phyloP scores from a whole-genome alignment of 768 basidiomycete species.

The button mushroom (Agaricus bisporus) region DNA sequence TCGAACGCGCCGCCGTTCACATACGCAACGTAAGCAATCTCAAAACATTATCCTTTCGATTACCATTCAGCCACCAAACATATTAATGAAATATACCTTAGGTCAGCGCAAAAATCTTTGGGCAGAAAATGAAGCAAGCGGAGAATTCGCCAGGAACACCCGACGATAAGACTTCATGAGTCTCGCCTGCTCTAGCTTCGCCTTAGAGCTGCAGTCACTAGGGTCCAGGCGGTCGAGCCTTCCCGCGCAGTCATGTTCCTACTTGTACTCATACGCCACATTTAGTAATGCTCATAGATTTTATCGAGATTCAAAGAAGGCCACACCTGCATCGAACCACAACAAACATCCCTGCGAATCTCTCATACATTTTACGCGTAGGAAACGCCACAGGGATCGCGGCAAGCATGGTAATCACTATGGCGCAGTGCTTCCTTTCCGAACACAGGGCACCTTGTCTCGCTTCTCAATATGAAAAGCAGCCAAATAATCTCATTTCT shows the following conservation, averaged over 20 bases:
- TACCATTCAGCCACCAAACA: conserved; percentile 7
- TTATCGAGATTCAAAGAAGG: not conserved
- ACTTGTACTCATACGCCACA: not conserved
- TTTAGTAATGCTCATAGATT: not conserved
- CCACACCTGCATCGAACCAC: not conserved
- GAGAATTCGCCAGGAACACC: conserved; percentile 29
- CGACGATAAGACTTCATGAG: conserved; percentile 21
- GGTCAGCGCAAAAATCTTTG: conserved; percentile 79
- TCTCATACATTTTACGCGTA: not conserved
- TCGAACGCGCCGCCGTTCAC: conserved; percentile 78
- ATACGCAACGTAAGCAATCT: conserved; percentile 63
- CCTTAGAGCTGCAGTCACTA: not conserved
- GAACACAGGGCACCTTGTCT: too few relatives aligned
- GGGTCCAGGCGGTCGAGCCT: not conserved
- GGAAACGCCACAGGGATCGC: conserved; percentile 2
- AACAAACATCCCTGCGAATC: not conserved
- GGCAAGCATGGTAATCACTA: not conserved
- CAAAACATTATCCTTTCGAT: not conserved
- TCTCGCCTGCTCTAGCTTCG: not conserved
- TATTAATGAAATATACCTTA: conserved; percentile 25
- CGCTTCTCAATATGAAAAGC: too few relatives aligned
- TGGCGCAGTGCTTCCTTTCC: not conserved
- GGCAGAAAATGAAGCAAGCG: conserved; percentile 48
- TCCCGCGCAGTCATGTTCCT: not conserved
- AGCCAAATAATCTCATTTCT: too few relatives aligned